Conservation (phyloP, 139 green algal genomes). For the Spirogloea muscicola region DNA sequence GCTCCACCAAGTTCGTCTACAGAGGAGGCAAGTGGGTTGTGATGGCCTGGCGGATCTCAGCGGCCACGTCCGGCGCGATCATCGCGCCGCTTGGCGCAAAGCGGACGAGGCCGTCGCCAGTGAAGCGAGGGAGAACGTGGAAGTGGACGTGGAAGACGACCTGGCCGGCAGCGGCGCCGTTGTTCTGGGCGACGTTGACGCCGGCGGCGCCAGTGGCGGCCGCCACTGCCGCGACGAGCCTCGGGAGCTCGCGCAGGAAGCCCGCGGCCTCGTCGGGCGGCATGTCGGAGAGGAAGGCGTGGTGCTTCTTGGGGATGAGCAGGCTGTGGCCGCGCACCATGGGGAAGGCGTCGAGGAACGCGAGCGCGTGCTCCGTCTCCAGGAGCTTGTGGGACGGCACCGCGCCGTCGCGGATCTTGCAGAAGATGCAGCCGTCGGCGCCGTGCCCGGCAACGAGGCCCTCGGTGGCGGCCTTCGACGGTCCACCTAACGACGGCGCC, state of each 20-base stretch:
- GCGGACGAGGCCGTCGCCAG: conserved; percentile 40
- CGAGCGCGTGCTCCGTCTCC: conserved; percentile 27
- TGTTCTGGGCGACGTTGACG: conserved; percentile 54
- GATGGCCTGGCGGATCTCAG: too few species aligned
- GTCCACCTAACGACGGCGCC: too few species aligned
- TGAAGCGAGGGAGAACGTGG: conserved; percentile 46
- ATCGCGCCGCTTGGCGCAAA: too few species aligned
- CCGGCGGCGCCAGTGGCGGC: conserved; percentile 34
- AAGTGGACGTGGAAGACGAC: conserved; percentile 57
- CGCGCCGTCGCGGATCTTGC: conserved; percentile 23
- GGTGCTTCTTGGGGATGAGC: conserved; percentile 50
- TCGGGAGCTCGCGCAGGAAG: conserved; percentile 38
- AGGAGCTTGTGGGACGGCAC: conserved; percentile 19
- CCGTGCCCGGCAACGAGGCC: conserved; percentile 6
- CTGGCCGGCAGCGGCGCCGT: conserved; percentile 43
- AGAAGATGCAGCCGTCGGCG: conserved; percentile 24
- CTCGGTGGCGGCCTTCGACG: too few species aligned
- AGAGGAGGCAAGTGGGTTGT: too few species aligned
- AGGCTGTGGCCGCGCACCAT: conserved; percentile 48
- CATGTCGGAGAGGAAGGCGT: conserved; percentile 24
- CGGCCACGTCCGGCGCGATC: too few species aligned
- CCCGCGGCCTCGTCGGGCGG: conserved; percentile 38
- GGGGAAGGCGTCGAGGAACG: conserved; percentile 53
- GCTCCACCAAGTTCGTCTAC: too few species aligned
- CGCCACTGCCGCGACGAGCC: conserved; percentile 38